phyloP scores from a whole-genome alignment of 148 eudicot species.

The Amaranthus hypochondriacus region DNA sequence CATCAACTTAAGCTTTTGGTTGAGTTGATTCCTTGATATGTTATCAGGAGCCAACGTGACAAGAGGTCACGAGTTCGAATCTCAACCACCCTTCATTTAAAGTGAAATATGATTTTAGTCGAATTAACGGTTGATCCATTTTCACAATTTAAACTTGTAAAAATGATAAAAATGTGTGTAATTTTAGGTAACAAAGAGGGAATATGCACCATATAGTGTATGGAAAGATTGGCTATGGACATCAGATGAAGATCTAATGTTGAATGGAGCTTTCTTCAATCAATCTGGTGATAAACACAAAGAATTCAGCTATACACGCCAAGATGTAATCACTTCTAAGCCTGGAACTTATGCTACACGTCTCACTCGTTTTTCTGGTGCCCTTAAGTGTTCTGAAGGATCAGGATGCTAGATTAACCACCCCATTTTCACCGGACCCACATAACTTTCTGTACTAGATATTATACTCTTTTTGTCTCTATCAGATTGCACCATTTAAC shows the following conservation, averaged over 20 bases:
- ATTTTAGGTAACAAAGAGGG: slow-evolving; percentile 46
- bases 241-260: slow-evolving; percentile 40
- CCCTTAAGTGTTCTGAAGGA: slow-evolving; percentile 31
- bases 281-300: slow-evolving; percentile 30
- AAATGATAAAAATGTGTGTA: background rate
- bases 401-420: slow-evolving; percentile 21
- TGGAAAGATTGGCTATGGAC: slow-evolving; percentile 55
- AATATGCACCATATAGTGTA: slow-evolving; percentile 38
- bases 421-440: background rate
- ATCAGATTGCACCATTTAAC: background rate
- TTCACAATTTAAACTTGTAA: background rate
- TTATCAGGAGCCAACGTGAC: too few species aligned
- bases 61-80: too few species aligned
- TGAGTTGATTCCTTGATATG: too few species aligned
- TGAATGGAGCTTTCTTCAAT: slow-evolving; percentile 43
- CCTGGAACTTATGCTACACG: slow-evolving; percentile 32
- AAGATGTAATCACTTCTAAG: slow-evolving; percentile 33
- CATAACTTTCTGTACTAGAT: background rate
- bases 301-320: background rate
- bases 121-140: background rate
- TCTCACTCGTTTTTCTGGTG: slow-evolving; percentile 42
- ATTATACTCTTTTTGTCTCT: background rate
- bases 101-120: background rate
- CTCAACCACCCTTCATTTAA: too few species aligned
- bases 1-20: too few species aligned